These are phyloP conservation scores for Beta vulgaris DNA, from an alignment of 148 eudicot species.

Conservation along the genomic window DNA sequence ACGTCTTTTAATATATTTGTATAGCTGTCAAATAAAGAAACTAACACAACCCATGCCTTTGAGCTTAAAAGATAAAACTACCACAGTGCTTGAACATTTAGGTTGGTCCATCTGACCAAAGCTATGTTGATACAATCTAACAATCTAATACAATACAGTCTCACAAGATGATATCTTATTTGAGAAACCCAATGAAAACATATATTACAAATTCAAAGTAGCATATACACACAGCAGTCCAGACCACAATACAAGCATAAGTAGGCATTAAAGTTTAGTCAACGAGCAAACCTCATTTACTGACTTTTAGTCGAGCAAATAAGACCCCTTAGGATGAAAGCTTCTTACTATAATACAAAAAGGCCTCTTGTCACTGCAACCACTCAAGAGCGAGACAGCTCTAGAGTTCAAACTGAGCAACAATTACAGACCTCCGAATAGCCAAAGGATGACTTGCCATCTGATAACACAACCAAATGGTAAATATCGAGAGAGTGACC, in stretches of 20 bases:
- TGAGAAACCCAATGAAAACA: background rate
- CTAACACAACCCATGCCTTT: too few relatives aligned
- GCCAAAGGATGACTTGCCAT: slow-evolving; percentile 50
- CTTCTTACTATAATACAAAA: slow-evolving; percentile 16
- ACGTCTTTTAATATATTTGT: too few relatives aligned
- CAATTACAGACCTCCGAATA: slow-evolving; percentile 25
- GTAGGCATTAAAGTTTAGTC: background rate
- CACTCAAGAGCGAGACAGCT: slow-evolving; percentile 16
- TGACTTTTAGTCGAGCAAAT: background rate
- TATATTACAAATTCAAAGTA: slow-evolving; percentile 8
- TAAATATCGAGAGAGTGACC: slow-evolving; percentile 9
- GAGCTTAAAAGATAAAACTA: too few relatives aligned
- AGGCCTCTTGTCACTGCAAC: slow-evolving; percentile 33
- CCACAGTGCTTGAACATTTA: too few relatives aligned
- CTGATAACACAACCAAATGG: slow-evolving; percentile 27
- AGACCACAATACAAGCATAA: slow-evolving; percentile 7
- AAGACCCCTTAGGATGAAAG: background rate
- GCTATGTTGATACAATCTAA: too few relatives aligned
- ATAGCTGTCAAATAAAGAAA: too few relatives aligned
- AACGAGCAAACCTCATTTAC: background rate
- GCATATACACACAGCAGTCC: slow-evolving; percentile 14
- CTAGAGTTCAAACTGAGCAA: slow-evolving; percentile 10
- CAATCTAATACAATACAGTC: too few relatives aligned
- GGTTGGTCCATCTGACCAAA: too few relatives aligned
- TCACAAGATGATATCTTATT: too few relatives aligned